Evolutionary conservation across 495 filamentous ascomycete species (phyloP), one percentile per base, ranked within the genome.

Genomic region (Tuber brumale): DNA sequence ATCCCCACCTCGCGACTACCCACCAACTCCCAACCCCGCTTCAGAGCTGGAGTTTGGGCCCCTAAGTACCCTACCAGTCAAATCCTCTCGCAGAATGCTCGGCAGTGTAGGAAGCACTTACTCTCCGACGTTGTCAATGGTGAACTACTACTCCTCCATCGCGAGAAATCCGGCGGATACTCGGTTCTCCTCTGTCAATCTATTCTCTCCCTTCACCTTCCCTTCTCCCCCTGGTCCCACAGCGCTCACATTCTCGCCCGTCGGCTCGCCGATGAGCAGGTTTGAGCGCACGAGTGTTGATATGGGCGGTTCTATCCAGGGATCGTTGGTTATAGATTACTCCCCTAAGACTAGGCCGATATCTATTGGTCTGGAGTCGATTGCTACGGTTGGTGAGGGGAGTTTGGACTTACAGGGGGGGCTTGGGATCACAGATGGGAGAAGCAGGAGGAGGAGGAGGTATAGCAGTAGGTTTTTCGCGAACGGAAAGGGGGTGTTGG

Each of bases 61-160:
- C n/a, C n/a, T 70, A 18, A 70, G 70, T 27, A 70, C 61, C 31
- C 57, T 71, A n/a, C 19, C 74, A 1, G n/a, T 61, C 16, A 72
- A 45, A 21, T 18, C 72, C 18, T 72, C 70, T 27, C 70, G 77
- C n/a, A 73, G 70, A 8, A 73, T 72, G 70, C 77, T 69, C 4
- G 23, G 71, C n/a, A 31, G 75, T 12, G 43, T 77, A 45, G 79
- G 80, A 71, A 80, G 77, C 31, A 76, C 74, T 41, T 80, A 80
- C 41, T 80, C 79, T 12, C 79, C 79, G 1, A 80, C 79, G 37
- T 71, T 80, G 66, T 80, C 79, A 21, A 80, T 80, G 74, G 77
- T 80, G 9, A 80, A 80, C 51, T 80, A 80, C 39, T 80, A 80
- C 39, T 76, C 74, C 21, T 66, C 57, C 57, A 66, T 35, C 57